A percentile compares a stretch with the other conserved stretches of the same genome.
Conservation (phyloP, 805 yeast genomes). For the Hanseniaspora nectarophila region DNA sequence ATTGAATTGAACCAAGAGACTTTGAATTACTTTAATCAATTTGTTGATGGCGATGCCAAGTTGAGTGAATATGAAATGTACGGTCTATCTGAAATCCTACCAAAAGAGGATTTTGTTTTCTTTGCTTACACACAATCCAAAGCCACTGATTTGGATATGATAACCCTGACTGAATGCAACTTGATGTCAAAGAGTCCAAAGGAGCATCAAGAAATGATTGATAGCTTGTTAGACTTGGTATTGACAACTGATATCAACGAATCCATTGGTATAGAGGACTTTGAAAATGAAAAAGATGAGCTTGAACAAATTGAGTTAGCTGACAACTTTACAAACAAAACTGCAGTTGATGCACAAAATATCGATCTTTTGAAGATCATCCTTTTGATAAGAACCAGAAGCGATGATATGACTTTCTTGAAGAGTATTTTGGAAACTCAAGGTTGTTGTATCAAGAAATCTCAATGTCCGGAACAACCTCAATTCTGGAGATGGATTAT, state of each 20-base stretch:
- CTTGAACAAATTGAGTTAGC: background rate
- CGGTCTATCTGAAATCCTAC: background rate
- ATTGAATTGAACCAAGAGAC: background rate
- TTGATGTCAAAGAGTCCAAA: background rate
- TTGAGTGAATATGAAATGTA: background rate
- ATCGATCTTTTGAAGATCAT: background rate
- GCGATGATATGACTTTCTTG: background rate
- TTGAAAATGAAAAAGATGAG: background rate
- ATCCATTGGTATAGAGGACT: background rate
- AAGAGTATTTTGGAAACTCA: conserved; percentile 10
- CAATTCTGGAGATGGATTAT: conserved; percentile 8
- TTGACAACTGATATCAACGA: background rate
- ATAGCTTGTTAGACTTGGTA: background rate
- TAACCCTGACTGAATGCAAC: background rate
- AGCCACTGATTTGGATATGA: background rate
- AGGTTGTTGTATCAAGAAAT: background rate
- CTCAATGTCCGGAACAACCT: background rate
- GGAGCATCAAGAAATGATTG: background rate
- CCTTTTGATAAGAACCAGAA: background rate
- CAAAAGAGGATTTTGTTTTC: background rate
- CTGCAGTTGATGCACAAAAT: background rate
- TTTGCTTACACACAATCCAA: no score
- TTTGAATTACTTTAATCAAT: background rate
- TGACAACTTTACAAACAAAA: background rate
- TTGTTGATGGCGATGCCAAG: background rate